phyloP scores from a whole-genome alignment of 2,329 filamentous ascomycete species.

The Colletotrichum salicis region DNA sequence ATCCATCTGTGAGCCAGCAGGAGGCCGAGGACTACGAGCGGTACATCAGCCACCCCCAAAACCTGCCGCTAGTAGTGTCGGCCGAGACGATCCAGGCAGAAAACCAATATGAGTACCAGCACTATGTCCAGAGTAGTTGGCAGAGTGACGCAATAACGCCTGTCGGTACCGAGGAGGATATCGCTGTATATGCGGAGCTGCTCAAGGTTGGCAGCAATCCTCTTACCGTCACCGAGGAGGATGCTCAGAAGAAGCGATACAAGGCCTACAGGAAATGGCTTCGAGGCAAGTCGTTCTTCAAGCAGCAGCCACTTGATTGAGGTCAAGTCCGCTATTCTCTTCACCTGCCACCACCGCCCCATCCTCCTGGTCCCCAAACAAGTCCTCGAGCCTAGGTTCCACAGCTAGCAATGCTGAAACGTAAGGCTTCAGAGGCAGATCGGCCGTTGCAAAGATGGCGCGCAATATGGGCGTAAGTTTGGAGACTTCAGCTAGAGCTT shows the following conservation, averaged over 20 bases:
- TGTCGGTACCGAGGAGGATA: constrained; percentile 69
- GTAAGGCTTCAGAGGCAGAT: constrained; percentile 42
- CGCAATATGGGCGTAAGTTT: constrained; percentile 47
- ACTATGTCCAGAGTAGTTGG: constrained; percentile 79
- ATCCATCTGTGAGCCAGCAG: constrained; percentile 79
- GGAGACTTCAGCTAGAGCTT: constrained; percentile 48
- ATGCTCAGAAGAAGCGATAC: constrained; percentile 91
- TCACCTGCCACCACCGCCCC: background rate
- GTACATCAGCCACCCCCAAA: constrained; percentile 90
- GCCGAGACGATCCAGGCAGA: constrained; percentile 69
- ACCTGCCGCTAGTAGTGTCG: constrained; percentile 83
- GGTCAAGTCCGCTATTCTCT: background rate
- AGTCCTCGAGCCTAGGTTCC: constrained; percentile 38
- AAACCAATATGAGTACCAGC: constrained; percentile 76
- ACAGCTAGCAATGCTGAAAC: constrained; percentile 47
- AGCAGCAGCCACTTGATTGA: constrained; percentile 78
- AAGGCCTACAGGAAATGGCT: constrained; percentile 97
- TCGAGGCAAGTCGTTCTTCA: constrained; percentile 93
- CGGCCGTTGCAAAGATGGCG: constrained; percentile 36
- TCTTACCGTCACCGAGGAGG: constrained; percentile 87
- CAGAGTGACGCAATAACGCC: constrained; percentile 65
- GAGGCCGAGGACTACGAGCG: constrained; percentile 89
- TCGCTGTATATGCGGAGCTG: constrained; percentile 80
- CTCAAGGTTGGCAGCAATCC: constrained; percentile 82
- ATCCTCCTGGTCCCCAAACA: constrained; percentile 30